A percentile compares a stretch with the other conserved stretches of the same genome.
phyloP scores from a whole-genome alignment of 768 basidiomycete species.

The Cystobasidium tubakii region DNA sequence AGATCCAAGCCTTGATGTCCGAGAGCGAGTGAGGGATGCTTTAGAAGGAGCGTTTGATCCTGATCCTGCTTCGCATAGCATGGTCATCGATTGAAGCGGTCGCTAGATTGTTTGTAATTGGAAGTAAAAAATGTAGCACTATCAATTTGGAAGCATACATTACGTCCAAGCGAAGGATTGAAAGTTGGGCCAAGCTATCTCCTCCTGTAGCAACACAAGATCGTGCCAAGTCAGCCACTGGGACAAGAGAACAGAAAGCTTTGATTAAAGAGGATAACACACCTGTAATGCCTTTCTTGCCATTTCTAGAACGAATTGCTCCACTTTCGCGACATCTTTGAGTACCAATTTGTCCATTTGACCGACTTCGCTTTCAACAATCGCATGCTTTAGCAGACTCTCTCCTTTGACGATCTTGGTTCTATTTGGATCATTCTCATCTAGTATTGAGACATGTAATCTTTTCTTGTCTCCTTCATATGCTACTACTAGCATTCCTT shows the following conservation, averaged over 20 bases:
- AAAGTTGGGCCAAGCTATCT: conserved; percentile 36
- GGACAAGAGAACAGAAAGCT: no score
- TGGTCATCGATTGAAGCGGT: conserved; percentile 9
- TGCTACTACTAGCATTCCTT: conserved; percentile 80
- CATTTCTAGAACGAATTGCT: conserved; percentile 90
- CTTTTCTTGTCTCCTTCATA: conserved; percentile 77
- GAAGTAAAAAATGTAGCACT: not conserved
- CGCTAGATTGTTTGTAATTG: not conserved
- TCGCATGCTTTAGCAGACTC: conserved; percentile 73
- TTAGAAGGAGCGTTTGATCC: conserved; percentile 24
- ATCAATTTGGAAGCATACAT: not conserved
- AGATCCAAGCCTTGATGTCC: conserved; percentile 42
- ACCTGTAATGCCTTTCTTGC: conserved; percentile 87
- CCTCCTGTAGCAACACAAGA: conserved; percentile 14
- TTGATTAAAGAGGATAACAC: no score
- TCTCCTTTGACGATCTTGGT: conserved; percentile 55
- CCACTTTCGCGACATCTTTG: conserved; percentile 90
- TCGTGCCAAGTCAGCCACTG: no score
- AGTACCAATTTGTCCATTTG: conserved; percentile 91
- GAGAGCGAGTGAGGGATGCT: conserved; percentile 43
- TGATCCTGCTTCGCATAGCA: conserved; percentile 21
- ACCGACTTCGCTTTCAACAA: conserved; percentile 94
- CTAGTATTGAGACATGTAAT: conserved; percentile 75
- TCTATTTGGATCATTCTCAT: not conserved
- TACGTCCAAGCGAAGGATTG: conserved; percentile 36